These are phyloP conservation scores for Theobroma grandiflorum DNA, from an alignment of 441 rosid species.

Conservation along the genomic window DNA sequence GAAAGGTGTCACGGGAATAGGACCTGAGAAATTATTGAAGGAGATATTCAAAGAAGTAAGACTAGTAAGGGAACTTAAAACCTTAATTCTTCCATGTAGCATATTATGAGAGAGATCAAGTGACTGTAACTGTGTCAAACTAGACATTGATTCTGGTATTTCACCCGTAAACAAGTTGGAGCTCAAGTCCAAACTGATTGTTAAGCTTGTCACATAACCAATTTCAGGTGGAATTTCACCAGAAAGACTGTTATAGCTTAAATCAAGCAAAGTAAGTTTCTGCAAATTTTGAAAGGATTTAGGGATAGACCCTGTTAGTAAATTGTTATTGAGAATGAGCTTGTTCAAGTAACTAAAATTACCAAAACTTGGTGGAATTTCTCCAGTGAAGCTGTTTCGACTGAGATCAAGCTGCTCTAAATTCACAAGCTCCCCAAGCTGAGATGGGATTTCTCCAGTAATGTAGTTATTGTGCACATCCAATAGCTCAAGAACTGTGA, in stretches of 20 bases:
- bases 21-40: conserved; percentile 87
- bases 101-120: conserved; percentile 82
- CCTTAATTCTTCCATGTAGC: conserved; percentile 66
- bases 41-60: conserved; percentile 88
- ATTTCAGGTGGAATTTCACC: conserved; percentile 79
- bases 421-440: conserved; percentile 86
- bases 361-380: conserved; percentile 79
- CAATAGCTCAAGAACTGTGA: conserved; percentile 82
- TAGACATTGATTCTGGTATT: conserved; percentile 68
- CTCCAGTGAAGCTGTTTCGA: conserved; percentile 80
- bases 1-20: conserved; percentile 86
- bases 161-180: conserved; percentile 69
- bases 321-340: conserved; percentile 88
- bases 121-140: conserved; percentile 83
- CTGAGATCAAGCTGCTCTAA: conserved; percentile 96
- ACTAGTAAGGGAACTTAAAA: conserved; percentile 82
- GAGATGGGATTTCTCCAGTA: conserved; percentile 75
- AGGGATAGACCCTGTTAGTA: conserved; percentile 76
- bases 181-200: conserved; percentile 82
- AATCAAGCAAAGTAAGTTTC: conserved; percentile 86
- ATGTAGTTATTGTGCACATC: conserved; percentile 88
- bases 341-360: conserved; percentile 90
- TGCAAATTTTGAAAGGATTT: conserved; percentile 62
- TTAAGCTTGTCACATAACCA: conserved; percentile 77
- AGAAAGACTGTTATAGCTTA: conserved; percentile 79